A percentile compares a stretch with the other conserved stretches of the same genome.
These are phyloP conservation scores for Dianthus caryophyllus DNA, from an alignment of 148 eudicot species.

Conservation along the genomic window DNA sequence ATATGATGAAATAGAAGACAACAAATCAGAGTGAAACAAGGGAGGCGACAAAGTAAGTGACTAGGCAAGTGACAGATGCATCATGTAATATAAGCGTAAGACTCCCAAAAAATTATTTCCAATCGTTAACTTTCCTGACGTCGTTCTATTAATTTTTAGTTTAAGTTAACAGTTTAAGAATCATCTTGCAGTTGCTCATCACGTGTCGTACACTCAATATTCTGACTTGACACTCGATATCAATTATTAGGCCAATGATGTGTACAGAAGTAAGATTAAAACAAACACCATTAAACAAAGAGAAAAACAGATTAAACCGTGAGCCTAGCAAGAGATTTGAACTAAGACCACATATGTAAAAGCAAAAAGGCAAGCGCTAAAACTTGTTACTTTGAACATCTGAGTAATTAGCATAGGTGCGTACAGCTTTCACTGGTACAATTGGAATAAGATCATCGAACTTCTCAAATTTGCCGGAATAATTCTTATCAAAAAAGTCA, in stretches of 20 bases:
- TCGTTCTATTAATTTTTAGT: not conserved
- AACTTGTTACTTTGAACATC: not conserved
- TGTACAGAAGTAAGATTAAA: not conserved
- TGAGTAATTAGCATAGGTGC: not conserved
- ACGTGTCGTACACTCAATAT: too few species aligned
- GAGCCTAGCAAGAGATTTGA: not conserved
- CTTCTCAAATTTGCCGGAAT: conserved; percentile 65
- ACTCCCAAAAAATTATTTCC: not conserved
- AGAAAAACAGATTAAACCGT: not conserved
- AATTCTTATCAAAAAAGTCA: conserved; percentile 71
- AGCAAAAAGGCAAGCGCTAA: not conserved
- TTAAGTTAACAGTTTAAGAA: too few species aligned
- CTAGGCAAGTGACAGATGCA: too few species aligned
- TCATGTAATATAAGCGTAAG: not conserved
- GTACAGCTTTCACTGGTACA: conserved; percentile 34
- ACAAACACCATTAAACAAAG: not conserved
- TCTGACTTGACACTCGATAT: too few species aligned
- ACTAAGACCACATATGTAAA: not conserved
- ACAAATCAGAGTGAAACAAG: conserved; percentile 1
- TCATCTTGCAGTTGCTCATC: too few species aligned
- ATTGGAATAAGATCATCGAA: conserved; percentile 74
- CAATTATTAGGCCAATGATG: not conserved
- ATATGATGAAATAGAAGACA: too few species aligned
- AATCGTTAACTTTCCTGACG: not conserved
- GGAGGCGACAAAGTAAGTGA: too few species aligned